phyloP scores from a whole-genome alignment of 306 rosid species.

The Malus orientalis region DNA sequence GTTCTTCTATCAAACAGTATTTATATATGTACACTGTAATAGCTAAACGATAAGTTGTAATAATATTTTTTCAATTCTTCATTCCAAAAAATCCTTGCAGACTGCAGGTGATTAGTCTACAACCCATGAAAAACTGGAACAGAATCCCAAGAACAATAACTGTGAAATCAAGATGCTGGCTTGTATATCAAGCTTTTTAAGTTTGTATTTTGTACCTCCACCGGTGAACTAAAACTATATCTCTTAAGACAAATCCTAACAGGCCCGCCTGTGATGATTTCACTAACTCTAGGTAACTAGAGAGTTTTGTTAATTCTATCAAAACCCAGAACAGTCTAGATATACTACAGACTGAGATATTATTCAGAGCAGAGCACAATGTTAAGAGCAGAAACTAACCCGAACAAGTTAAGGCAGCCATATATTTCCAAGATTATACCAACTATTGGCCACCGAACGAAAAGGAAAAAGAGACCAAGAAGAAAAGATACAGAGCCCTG shows the following conservation, averaged over 20 bases:
- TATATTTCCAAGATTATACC: too few species aligned
- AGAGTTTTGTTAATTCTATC: not conserved
- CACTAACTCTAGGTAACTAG: not conserved
- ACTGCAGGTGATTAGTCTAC: not conserved
- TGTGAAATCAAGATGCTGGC: not conserved
- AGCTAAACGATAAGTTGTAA: not conserved
- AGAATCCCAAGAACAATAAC: not conserved
- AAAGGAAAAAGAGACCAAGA: too few species aligned
- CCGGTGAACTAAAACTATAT: not conserved
- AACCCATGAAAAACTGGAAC: not conserved
- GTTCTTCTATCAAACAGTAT: not conserved
- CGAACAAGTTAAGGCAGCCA: slow-evolving; percentile 41
- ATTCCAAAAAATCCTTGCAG: not conserved
- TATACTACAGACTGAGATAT: not conserved
- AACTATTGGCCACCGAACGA: too few species aligned
- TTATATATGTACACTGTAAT: not conserved
- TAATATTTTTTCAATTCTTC: not conserved
- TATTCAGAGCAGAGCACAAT: slow-evolving; percentile 9
- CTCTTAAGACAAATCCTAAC: not conserved
- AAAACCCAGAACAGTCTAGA: not conserved
- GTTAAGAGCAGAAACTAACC: slow-evolving; percentile 52
- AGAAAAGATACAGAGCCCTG: too few species aligned
- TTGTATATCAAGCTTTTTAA: not conserved
- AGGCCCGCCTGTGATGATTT: not conserved
- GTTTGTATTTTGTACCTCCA: not conserved